Conservation (phyloP, 2,329 filamentous ascomycete species). For the Exophiala sideris region DNA sequence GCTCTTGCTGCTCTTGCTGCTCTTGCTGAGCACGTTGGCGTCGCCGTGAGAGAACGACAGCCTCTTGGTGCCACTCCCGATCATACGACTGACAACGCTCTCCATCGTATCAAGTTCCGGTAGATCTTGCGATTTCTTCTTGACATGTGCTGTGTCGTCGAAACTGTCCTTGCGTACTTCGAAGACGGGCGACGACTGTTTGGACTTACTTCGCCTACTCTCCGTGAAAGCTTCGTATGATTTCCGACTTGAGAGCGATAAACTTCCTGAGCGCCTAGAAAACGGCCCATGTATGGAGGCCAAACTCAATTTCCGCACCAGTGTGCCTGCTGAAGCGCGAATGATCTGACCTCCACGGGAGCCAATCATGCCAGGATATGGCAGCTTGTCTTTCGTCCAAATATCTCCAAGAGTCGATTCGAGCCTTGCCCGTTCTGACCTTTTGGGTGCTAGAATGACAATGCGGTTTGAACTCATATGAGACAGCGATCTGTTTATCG, state of each 20-base stretch:
- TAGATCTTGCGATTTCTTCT: slow-evolving; percentile 19
- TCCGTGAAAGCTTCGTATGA: slow-evolving; percentile 25
- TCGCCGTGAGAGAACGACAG: slow-evolving; percentile 7
- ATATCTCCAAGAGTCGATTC: slow-evolving; percentile 73
- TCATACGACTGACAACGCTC: slow-evolving; percentile 28
- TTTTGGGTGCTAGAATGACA: slow-evolving; percentile 68
- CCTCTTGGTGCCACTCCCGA: slow-evolving; percentile 20
- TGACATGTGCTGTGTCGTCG: slow-evolving; percentile 10
- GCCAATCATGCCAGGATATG: slow-evolving; percentile 75
- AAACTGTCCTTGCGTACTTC: slow-evolving; percentile 26
- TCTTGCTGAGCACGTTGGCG: slow-evolving; percentile 1
- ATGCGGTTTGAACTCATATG: slow-evolving; percentile 67
- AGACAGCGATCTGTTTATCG: slow-evolving; percentile 75
- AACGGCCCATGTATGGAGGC: slow-evolving; percentile 76
- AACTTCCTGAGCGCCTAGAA: slow-evolving; percentile 64
- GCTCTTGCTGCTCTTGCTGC: slow-evolving; percentile 3
- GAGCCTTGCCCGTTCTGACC: slow-evolving; percentile 72
- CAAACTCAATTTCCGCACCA: slow-evolving; percentile 85
- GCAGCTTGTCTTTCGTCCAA: slow-evolving; percentile 77
- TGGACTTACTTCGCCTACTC: slow-evolving; percentile 13
- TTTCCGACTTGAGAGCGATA: slow-evolving; percentile 36
- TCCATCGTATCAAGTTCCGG: slow-evolving; percentile 28
- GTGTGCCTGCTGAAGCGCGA: slow-evolving; percentile 73
- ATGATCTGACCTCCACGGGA: slow-evolving; percentile 68
- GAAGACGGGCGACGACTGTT: slow-evolving; percentile 19